A percentile compares a stretch with the other conserved stretches of the same genome.
phyloP scores from a whole-genome alignment of 2,329 filamentous ascomycete genomes.

The Ploettnerulaceae sp. region DNA sequence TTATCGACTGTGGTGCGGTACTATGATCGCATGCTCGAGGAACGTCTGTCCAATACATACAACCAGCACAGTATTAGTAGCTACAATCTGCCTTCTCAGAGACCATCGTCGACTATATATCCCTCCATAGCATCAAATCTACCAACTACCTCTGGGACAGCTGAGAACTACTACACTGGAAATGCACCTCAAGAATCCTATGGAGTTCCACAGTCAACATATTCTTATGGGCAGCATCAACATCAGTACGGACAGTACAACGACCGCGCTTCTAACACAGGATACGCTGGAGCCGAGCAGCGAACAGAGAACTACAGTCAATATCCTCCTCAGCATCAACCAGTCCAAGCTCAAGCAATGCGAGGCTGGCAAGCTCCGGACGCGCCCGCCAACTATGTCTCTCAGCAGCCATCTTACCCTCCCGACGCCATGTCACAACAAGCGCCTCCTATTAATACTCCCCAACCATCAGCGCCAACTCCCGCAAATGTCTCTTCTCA shows the following conservation, averaged over 20 bases:
- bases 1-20: constrained; percentile 94
- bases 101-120: constrained; percentile 59
- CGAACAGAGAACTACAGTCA: constrained; percentile 24
- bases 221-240: constrained; percentile 45
- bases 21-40: constrained; percentile 97
- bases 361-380: constrained; percentile 45
- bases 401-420: constrained; percentile 26
- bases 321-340: constrained; percentile 39
- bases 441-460: constrained; percentile 14
- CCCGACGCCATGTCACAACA: constrained; percentile 22
- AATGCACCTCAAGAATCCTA: constrained; percentile 51
- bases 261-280: constrained; percentile 24
- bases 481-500: constrained; percentile 30
- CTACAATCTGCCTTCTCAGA: constrained; percentile 51
- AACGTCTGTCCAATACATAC: constrained; percentile 88
- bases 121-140: constrained; percentile 59
- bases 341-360: constrained; percentile 42
- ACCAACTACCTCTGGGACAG: constrained; percentile 45
- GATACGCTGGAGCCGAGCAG: constrained; percentile 23
- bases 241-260: constrained; percentile 38
- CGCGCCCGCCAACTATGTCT: constrained; percentile 17
- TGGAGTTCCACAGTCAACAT: constrained; percentile 46
- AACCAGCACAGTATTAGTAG: constrained; percentile 69
- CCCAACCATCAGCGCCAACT: constrained; percentile 27
- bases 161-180: constrained; percentile 79